Conservation (phyloP, 495 filamentous ascomycete species). For the Aspergillus incahuasiensis region DNA sequence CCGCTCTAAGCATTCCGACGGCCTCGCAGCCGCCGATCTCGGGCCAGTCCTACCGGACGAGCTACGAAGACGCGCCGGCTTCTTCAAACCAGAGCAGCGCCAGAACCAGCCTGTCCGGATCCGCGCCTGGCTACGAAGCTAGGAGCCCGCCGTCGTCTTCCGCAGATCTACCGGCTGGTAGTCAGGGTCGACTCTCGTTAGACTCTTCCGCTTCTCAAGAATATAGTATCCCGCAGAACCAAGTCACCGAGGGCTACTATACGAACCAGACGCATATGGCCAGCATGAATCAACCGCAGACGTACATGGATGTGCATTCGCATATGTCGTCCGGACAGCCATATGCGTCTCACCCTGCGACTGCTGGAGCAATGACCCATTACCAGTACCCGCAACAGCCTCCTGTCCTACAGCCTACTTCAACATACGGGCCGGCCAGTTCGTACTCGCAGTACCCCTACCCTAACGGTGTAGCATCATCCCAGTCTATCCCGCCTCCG, state of each 20-base stretch:
- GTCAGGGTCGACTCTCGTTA: conserved; percentile 34
- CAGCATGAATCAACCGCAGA: conserved; percentile 81
- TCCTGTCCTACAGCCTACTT: conserved; percentile 74
- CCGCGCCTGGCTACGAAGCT: conserved; percentile 29
- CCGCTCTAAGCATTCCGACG: conserved; percentile 71
- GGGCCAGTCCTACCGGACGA: conserved; percentile 48
- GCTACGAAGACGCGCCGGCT: conserved; percentile 38
- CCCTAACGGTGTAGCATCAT: conserved; percentile 68
- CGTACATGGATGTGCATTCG: conserved; percentile 80
- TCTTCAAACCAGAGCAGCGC: conserved; percentile 30
- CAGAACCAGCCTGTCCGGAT: conserved; percentile 37
- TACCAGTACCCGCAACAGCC: conserved; percentile 75
- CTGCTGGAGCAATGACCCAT: conserved; percentile 66
- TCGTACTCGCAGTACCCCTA: conserved; percentile 73
- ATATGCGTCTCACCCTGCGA: conserved; percentile 75
- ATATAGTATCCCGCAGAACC: conserved; percentile 25
- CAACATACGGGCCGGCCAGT: conserved; percentile 62
- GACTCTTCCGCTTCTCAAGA: conserved; percentile 34
- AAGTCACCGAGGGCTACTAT: conserved; percentile 36
- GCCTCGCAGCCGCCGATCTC: conserved; percentile 55
- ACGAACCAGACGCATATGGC: conserved; percentile 42
- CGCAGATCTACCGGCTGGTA: conserved; percentile 30
- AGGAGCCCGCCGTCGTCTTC: conserved; percentile 32
- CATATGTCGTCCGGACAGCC: conserved; percentile 80
- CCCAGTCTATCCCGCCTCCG: conserved; percentile 60